phyloP scores from a whole-genome alignment of 495 filamentous ascomycete species.

The Lichina pygmaea region DNA sequence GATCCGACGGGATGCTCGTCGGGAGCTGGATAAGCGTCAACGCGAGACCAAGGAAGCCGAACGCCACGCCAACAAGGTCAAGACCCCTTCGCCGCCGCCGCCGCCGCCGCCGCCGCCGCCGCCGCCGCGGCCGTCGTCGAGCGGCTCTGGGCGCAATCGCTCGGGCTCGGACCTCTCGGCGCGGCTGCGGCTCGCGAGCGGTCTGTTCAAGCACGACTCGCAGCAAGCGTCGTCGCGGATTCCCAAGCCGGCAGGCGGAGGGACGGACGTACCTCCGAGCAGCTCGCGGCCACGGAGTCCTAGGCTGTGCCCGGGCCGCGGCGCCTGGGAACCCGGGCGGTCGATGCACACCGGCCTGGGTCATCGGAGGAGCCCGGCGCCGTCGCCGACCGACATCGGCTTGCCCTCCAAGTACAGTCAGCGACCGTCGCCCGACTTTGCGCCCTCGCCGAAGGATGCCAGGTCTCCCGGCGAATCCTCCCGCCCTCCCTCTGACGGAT shows the following conservation, averaged over 20 bases:
- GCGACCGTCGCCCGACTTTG: neutral
- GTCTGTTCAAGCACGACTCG: conserved; percentile 14
- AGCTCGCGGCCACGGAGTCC: neutral
- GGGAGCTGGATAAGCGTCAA: conserved; percentile 7
- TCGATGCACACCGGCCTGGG: neutral
- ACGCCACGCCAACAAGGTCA: conserved; percentile 1
- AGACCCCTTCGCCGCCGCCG: conserved; percentile 3
- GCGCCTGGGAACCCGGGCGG: neutral
- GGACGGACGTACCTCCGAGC: neutral
- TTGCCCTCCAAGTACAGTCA: neutral
- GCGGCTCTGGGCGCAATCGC: conserved; percentile 9
- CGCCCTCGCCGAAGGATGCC: neutral
- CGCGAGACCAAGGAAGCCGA: conserved; percentile 4
- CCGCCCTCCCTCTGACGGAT: conserved; percentile 5
- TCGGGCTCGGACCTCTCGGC: conserved; percentile 15
- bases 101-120: too few species aligned
- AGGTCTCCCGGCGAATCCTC: neutral
- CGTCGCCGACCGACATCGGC: neutral
- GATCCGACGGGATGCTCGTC: conserved; percentile 8
- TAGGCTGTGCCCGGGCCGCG: neutral
- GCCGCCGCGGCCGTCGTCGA: conserved; percentile 7
- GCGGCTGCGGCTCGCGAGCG: conserved; percentile 11
- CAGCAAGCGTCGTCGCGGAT: conserved; percentile 5
- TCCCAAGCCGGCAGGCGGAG: conserved; percentile 1
- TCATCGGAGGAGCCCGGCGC: neutral